Evolutionary conservation across 768 basidiomycete genomes (phyloP), one percentile per base, ranked within the genome.

Genomic region (Myochromella boudieri): DNA sequence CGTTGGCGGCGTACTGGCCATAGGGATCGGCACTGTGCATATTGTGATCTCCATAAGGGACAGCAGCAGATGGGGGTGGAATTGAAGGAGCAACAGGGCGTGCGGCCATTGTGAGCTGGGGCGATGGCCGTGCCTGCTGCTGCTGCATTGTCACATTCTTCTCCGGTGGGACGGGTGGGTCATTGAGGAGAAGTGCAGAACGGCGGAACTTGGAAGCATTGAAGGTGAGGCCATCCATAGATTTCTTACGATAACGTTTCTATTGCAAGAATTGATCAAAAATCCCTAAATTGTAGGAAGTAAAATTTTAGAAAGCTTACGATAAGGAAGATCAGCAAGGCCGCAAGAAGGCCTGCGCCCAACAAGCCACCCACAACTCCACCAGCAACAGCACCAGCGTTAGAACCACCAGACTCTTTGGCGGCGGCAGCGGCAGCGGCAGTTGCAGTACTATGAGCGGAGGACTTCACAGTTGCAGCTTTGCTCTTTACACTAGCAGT

Each of bases 131-230:
- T 18, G 50, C 40, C n/a, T 56, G 51, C 24, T 44, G 51, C 24
- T 47, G 32, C 15, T 51, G 45, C 39, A 39, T 54, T 26, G 43
- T 59, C 37, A 25, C 52, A 33, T 44, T 32, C 42, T 59, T 41
- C 57, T 56, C 52, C 27, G 53, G 46, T 11, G 44, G 47, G 9
- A n/a, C 21, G 11, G 47, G 51, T 5, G 53, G 48, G 44, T 69
- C 63, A 12, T 61, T 45, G 11, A 66, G 55, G 17, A 85, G 58
- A 7, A 76, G 55, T 10, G 69, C 72, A 15, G 81, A 82, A 51
- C 76, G 75, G 25, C 74, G 74, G 67, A 82, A 82, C 12, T 70
- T 70, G 43, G 69, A 64, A 1, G 79, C 63, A 40, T 77, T 73
- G 62, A 82, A 84, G 12, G 51, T 65, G 40, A 63, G 60, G 26